phyloP scores from a whole-genome alignment of 2,329 filamentous ascomycete species.

The Cyphellophora europaea region DNA sequence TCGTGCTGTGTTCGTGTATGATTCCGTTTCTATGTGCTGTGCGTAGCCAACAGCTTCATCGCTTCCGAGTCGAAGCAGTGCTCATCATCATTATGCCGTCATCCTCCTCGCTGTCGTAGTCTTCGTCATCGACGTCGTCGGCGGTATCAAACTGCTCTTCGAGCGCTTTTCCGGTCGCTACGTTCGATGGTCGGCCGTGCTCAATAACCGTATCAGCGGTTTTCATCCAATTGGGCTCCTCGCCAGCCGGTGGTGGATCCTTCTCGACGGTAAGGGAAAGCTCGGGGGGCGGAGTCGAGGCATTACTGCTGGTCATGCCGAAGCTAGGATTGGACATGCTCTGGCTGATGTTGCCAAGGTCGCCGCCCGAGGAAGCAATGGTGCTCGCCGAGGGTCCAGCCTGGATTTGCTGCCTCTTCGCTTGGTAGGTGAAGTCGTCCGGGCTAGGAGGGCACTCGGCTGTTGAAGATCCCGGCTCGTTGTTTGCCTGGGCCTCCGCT shows the following conservation, averaged over 20 bases:
- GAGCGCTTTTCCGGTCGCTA: conserved; percentile 9
- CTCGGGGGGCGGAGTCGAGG: conserved; percentile 35
- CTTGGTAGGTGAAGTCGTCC: conserved; percentile 17
- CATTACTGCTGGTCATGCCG: conserved; percentile 34
- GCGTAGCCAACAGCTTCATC: too few relatives aligned
- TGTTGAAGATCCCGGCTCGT: conserved; percentile 5
- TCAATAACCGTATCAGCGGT: conserved; percentile 18
- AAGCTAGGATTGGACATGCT: conserved; percentile 39
- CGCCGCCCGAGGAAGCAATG: conserved; percentile 36
- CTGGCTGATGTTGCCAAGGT: conserved; percentile 36
- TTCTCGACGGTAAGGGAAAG: conserved; percentile 26
- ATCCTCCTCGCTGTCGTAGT: conserved; percentile 7
- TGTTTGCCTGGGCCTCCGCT: conserved; percentile 5
- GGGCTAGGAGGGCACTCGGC: conserved; percentile 22
- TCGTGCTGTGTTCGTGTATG: too few relatives aligned
- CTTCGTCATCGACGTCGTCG: neutral
- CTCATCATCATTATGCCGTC: conserved; percentile 18
- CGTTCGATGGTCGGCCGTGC: conserved; percentile 8
- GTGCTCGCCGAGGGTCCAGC: conserved; percentile 31
- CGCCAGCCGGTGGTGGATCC: conserved; percentile 2
- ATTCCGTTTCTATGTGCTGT: too few relatives aligned
- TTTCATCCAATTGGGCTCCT: conserved; percentile 18
- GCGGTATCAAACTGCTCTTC: conserved; percentile 4
- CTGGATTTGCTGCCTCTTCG: conserved; percentile 9
- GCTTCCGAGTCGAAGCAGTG: conserved; percentile 2